Conservation (phyloP, 2,329 filamentous ascomycete species). For the Colletotrichum zoysiae region DNA sequence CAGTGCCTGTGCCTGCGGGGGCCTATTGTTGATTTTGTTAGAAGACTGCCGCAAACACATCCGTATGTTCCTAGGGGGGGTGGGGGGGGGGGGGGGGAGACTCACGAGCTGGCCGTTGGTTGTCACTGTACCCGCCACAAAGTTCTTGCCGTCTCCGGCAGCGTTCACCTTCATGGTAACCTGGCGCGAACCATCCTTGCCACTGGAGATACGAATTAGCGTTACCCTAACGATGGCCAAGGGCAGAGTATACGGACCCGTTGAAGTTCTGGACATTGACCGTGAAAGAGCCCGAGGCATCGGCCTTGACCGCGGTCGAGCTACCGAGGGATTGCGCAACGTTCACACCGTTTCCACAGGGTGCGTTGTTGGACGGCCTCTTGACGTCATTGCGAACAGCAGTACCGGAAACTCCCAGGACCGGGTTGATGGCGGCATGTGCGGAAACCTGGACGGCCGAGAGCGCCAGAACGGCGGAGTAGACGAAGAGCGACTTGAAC, state of each 20-base stretch:
- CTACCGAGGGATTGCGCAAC: slow-evolving; percentile 28
- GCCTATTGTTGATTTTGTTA: neutral
- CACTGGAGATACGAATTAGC: slow-evolving; percentile 17
- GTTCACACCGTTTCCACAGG: slow-evolving; percentile 33
- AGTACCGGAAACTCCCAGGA: slow-evolving; percentile 32
- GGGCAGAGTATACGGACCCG: slow-evolving; percentile 23
- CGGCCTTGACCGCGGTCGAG: slow-evolving; percentile 35
- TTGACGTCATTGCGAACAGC: slow-evolving; percentile 36
- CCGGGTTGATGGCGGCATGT: slow-evolving; percentile 40
- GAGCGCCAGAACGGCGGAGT: slow-evolving; percentile 31
- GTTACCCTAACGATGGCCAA: neutral
- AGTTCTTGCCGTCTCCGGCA: slow-evolving; percentile 33
- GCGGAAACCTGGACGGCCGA: slow-evolving; percentile 33
- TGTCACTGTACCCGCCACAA: slow-evolving; percentile 31
- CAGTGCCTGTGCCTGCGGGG: neutral
- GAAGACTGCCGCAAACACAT: neutral
- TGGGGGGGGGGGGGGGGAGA: too few relatives aligned
- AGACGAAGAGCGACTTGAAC: slow-evolving; percentile 5
- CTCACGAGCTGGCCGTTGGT: neutral
- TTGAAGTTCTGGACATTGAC: slow-evolving; percentile 40
- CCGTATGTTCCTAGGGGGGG: neutral
- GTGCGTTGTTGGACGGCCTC: slow-evolving; percentile 35
- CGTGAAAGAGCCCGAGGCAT: slow-evolving; percentile 39
- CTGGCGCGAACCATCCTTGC: slow-evolving; percentile 39
- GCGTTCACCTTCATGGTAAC: slow-evolving; percentile 37